Evolutionary conservation across 2,329 filamentous ascomycete genomes (phyloP), one percentile per base, ranked within the genome.

Genomic region (Cladosporium sp.): DNA sequence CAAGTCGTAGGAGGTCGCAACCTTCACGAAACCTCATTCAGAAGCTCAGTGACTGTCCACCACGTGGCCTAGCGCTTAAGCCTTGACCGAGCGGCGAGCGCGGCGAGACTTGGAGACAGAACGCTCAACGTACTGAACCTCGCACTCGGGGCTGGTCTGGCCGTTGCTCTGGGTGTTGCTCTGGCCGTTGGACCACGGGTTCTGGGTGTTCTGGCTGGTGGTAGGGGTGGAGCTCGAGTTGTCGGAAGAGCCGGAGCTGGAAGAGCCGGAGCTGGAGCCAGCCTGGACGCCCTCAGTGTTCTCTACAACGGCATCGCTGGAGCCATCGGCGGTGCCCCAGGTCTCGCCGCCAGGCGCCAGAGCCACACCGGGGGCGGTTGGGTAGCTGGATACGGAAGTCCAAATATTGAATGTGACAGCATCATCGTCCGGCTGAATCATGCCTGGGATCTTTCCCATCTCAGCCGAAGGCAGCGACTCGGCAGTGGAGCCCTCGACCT

Each of bases 371-470:
- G 48, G 44, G 28, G 52, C 22, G 31, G 43, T 28, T 14, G 49
- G 49, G 45, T 56, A 56, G 11, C 35, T 31, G 13, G 43, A 43
- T 14, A 49, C 54, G n/a, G 33, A 18, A 10, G 50, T 53, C 54
- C 54, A 56, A 34, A 56, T 49, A 38, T 53, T 56, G 43, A 54
- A 56, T n/a, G 32, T 50, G 32, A 56, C 48, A 16, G 51, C 54
- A 11, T 31, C 22, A 40, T 56, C 56, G 3, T 49, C 33, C 35
- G 50, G 56, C 43, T 52, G 50, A 13, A 52, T 38, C 35, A 55
- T 49, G 35, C 57, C 55, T 5, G 55, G 57, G 32, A 59, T 57
- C 32, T 53, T 55, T 34, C 53, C 54, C 10, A 35, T 57, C 35
- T 53, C 55, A 32, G 42, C 33, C 2, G 43, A 35, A 9, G 44